phyloP scores from a whole-genome alignment of 495 filamentous ascomycete species.

The Hypoxylon trugodes region DNA sequence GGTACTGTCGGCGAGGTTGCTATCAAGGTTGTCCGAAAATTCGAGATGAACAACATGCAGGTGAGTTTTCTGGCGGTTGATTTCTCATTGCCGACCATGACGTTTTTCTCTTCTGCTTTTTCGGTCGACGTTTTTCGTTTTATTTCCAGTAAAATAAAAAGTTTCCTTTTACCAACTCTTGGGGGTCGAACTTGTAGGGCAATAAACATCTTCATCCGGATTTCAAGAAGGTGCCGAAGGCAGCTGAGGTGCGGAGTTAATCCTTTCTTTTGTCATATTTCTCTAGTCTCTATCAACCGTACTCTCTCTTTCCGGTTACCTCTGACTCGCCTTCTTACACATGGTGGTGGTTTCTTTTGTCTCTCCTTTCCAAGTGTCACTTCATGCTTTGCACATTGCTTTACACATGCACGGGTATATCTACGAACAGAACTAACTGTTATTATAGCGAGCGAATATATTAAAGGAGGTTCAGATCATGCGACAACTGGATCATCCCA shows the following conservation, averaged over 20 bases:
- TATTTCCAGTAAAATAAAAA: conserved; percentile 35
- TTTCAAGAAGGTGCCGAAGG: conserved; percentile 92
- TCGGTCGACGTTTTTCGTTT: conserved; percentile 45
- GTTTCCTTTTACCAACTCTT: conserved; percentile 55
- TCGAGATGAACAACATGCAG: conserved; percentile 97
- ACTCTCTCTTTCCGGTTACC: conserved; percentile 18
- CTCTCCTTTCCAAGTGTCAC: conserved; percentile 14
- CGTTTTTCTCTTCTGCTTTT: conserved; percentile 40
- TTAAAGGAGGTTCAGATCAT: conserved; percentile 99
- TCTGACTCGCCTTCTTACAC: conserved; percentile 29
- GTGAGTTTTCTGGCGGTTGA: conserved; percentile 66
- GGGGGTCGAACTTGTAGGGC: conserved; percentile 67
- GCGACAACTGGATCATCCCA: conserved; percentile 94
- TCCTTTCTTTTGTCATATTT: conserved; percentile 48
- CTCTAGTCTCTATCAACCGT: too few relatives aligned
- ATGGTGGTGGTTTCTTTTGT: conserved; percentile 14
- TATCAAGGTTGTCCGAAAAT: conserved; percentile 98
- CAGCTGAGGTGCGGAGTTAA: conserved; percentile 90
- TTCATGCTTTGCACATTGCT: conserved; percentile 18
- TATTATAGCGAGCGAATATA: conserved; percentile 85
- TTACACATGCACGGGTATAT: not conserved
- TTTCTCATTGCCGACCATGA: conserved; percentile 33
- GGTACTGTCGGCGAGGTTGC: conserved; percentile 82
- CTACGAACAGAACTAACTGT: conserved; percentile 14
- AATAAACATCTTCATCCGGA: conserved; percentile 89